Evolutionary conservation across 495 filamentous ascomycete genomes (phyloP).

Genomic region (Neurospora hispaniola): DNA sequence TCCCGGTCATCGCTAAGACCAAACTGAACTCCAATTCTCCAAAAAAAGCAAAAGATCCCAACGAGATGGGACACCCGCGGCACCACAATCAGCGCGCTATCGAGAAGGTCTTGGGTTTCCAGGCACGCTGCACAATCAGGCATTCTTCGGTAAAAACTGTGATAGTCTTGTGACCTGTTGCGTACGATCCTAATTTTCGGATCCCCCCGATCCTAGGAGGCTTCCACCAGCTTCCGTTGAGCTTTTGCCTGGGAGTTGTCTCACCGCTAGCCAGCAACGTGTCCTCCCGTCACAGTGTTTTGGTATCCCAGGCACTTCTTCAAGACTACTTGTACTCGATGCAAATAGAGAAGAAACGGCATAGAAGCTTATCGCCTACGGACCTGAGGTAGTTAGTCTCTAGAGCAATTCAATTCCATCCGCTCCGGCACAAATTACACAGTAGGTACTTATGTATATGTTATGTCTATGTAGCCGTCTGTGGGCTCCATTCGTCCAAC

Average conservation of each 20-base stretch:
- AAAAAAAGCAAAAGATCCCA: not conserved
- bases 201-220: conserved; percentile 3
- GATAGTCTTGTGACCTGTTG: conserved; percentile 13
- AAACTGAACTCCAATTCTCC: not conserved
- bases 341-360: not conserved
- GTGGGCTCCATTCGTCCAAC: not conserved
- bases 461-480: not conserved
- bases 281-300: not conserved
- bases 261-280: conserved; percentile 8
- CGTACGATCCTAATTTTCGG: conserved; percentile 6
- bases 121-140: conserved; percentile 2
- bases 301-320: not conserved
- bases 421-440: not conserved
- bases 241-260: not conserved
- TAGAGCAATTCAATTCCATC: not conserved
- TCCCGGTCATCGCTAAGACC: not conserved
- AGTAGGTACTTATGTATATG: too few species aligned
- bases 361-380: not conserved
- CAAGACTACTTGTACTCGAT: not conserved
- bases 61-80: not conserved
- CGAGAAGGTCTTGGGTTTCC: not conserved
- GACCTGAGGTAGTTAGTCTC: not conserved
- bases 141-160: conserved; percentile 3
- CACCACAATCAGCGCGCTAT: conserved; percentile 1
- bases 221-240: not conserved